Evolutionary conservation across 2,329 filamentous ascomycete genomes (phyloP).

Genomic region (Sporothrix protearum): DNA sequence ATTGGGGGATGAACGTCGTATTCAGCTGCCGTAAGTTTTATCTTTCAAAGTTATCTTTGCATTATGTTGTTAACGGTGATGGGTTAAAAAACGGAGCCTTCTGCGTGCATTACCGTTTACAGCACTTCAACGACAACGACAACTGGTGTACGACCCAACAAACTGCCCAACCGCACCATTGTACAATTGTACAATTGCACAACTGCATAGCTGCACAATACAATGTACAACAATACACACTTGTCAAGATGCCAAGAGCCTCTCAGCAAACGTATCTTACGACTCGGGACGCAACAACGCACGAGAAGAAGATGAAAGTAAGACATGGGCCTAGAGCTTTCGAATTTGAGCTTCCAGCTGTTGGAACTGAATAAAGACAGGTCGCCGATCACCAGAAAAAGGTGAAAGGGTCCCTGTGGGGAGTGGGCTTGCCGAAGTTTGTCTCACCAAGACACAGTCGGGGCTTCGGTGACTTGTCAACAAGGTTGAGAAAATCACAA

Average conservation of each 20-base stretch:
- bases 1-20: not conserved
- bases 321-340: not conserved
- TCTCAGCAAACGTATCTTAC: too few relatives aligned
- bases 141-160: not conserved
- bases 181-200: too few relatives aligned
- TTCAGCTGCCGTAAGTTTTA: not conserved
- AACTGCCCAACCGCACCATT: not conserved
- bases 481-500: not conserved
- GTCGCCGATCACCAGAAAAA: not conserved
- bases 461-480: not conserved
- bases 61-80: not conserved
- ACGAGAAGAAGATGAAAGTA: not conserved
- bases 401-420: not conserved
- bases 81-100: not conserved
- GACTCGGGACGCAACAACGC: too few relatives aligned
- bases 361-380: not conserved
- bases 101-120: not conserved
- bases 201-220: not conserved
- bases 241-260: not conserved
- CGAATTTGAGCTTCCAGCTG: not conserved
- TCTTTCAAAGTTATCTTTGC: too few relatives aligned
- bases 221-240: not conserved
- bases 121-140: not conserved
- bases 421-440: conserved; percentile 2
- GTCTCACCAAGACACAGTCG: not conserved